These are phyloP conservation scores for Hermanozyma aechmeae DNA, from an alignment of 805 yeast genomes.

Conservation along the genomic window DNA sequence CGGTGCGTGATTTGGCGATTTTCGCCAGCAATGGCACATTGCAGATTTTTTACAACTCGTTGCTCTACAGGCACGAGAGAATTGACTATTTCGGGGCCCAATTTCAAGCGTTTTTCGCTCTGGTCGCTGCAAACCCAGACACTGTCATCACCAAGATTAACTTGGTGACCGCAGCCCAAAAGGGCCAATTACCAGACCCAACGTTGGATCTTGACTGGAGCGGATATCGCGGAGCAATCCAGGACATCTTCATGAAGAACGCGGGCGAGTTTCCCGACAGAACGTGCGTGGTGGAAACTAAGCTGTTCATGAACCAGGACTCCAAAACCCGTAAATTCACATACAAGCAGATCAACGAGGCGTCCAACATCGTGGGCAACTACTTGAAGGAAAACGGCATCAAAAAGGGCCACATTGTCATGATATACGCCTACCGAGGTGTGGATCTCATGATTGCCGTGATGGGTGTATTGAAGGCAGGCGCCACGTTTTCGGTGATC, in stretches of 20 bases:
- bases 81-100: constrained; percentile 66
- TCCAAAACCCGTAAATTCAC: constrained; percentile 63
- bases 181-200: constrained; percentile 71
- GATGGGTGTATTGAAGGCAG: constrained; percentile 96
- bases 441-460: constrained; percentile 96
- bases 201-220: constrained; percentile 82
- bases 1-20: constrained; percentile 57
- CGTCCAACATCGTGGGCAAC: constrained; percentile 90
- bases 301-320: constrained; percentile 47
- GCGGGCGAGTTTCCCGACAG: constrained; percentile 81
- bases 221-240: constrained; percentile 89
- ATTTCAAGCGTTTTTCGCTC: constrained; percentile 41
- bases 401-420: constrained; percentile 85
- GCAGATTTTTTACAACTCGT: constrained; percentile 59
- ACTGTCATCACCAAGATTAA: constrained; percentile 49
- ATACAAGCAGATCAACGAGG: constrained; percentile 81
- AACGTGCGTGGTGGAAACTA: constrained; percentile 88
- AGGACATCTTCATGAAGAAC: constrained; percentile 85
- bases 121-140: constrained; percentile 26
- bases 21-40: constrained; percentile 29
- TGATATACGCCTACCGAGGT: constrained; percentile 96
- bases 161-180: constrained; percentile 62
- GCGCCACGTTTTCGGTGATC: constrained; percentile 96
- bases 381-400: constrained; percentile 76
- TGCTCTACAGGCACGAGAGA: constrained; percentile 64